Evolutionary conservation across 1,284 basidiomycete species (phyloP).

Genomic region (Boletus sp.): DNA sequence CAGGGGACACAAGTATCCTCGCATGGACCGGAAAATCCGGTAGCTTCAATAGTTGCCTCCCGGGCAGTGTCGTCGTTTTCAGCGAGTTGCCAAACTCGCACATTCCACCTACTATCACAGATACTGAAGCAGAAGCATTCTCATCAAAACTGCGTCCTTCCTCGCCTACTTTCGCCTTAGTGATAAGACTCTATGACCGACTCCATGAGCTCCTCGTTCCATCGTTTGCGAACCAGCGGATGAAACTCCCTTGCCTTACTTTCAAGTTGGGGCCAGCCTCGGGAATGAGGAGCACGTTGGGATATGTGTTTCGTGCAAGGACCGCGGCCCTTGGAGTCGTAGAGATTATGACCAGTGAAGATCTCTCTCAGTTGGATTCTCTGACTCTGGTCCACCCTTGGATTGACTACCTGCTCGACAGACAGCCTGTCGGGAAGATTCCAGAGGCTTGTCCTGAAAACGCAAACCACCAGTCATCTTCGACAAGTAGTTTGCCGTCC

Average conservation of each 20-base stretch:
- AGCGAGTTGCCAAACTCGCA: background rate
- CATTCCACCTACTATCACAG: background rate
- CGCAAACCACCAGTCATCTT: background rate
- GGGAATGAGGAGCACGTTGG: background rate
- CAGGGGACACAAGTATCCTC: constrained; percentile 1
- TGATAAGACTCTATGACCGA: constrained; percentile 1
- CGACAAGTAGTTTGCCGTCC: background rate
- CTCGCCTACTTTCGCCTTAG: background rate
- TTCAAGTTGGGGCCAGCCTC: constrained; percentile 5
- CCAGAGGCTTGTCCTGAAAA: background rate
- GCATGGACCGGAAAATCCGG: constrained; percentile 1
- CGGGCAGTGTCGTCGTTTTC: background rate
- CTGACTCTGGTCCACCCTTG: constrained; percentile 14
- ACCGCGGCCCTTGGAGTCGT: constrained; percentile 3
- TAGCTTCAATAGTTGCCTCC: constrained; percentile 3
- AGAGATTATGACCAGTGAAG: constrained; percentile 1
- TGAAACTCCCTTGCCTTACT: constrained; percentile 7
- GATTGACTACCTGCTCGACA: constrained; percentile 13
- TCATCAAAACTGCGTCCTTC: background rate
- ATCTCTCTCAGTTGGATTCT: constrained; percentile 8
- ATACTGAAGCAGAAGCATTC: background rate
- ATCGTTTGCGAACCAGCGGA: background rate
- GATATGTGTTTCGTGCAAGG: constrained; percentile 1
- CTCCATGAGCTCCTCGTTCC: constrained; percentile 1
- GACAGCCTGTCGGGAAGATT: background rate